A percentile compares a stretch with the other conserved stretches of the same genome.
Conservation (phyloP, 495 filamentous ascomycete genomes). For the Pseudevernia furfuracea region DNA sequence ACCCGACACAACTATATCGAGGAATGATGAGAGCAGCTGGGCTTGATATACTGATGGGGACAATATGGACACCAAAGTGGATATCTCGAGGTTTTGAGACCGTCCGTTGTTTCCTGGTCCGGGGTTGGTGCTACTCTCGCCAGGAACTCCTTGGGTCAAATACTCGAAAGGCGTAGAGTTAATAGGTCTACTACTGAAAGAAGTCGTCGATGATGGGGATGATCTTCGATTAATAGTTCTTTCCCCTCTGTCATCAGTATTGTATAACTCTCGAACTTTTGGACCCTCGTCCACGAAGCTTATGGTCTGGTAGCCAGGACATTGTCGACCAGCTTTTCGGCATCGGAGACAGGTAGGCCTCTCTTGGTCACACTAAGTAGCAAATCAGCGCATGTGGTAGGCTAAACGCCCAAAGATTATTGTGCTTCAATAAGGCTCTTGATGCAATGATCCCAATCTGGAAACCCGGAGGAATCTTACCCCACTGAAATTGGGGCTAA, state of each 20-base stretch:
- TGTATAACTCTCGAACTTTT: background rate
- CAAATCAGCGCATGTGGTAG: background rate
- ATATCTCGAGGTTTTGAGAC: background rate
- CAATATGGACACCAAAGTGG: constrained; percentile 9
- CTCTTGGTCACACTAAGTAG: constrained; percentile 29
- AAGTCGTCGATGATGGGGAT: background rate
- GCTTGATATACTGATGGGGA: constrained; percentile 15
- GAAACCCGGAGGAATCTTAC: background rate
- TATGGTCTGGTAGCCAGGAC: constrained; percentile 23
- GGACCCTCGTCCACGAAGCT: constrained; percentile 20
- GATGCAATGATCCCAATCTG: background rate
- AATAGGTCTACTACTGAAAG: background rate
- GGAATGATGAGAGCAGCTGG: constrained; percentile 16
- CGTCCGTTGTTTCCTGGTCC: background rate
- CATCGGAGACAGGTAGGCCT: constrained; percentile 32
- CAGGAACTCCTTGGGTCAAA: background rate
- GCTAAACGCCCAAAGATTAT: background rate
- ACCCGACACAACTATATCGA: constrained; percentile 1
- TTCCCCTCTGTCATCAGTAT: background rate
- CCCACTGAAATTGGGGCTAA: background rate
- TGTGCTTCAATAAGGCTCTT: background rate
- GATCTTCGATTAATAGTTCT: background rate
- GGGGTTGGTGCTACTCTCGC: background rate
- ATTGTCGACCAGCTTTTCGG: constrained; percentile 25
- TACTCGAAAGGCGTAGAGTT: background rate